Evolutionary conservation across 2,329 filamentous ascomycete genomes (phyloP).

Genomic region (Diaporthe sp.): DNA sequence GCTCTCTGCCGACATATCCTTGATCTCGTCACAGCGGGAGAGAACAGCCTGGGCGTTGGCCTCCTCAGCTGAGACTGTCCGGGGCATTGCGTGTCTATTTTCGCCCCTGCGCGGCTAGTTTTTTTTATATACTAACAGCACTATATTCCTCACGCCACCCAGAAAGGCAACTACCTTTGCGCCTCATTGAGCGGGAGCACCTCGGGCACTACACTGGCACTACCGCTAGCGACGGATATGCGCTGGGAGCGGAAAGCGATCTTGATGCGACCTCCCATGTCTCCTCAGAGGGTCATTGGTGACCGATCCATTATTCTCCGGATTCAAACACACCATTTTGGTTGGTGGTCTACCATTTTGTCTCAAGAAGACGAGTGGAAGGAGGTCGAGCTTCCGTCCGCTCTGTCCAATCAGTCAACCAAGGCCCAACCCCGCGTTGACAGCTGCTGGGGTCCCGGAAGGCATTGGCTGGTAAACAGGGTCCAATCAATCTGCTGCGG

Average conservation of each 20-base stretch:
- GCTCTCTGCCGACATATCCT: background rate
- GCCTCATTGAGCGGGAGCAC: conserved; percentile 33
- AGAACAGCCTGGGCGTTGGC: conserved; percentile 2
- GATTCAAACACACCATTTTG: background rate
- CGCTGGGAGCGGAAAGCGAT: conserved; percentile 16
- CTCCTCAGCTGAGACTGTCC: conserved; percentile 29
- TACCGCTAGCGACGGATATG: conserved; percentile 30
- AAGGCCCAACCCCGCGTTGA: conserved; percentile 29
- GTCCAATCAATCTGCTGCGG: conserved; percentile 33
- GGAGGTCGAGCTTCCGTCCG: conserved; percentile 13
- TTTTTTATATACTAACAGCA: background rate
- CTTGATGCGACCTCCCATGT: conserved; percentile 6
- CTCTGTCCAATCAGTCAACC: conserved; percentile 24
- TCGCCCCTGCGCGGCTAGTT: conserved; percentile 20
- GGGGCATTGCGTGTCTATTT: conserved; percentile 27
- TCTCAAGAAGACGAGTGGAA: conserved; percentile 9
- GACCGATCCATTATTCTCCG: background rate
- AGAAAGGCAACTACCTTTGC: background rate
- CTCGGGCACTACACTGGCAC: conserved; percentile 32
- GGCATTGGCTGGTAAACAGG: conserved; percentile 20
- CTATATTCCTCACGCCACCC: conserved; percentile 14
- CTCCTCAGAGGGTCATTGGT: conserved; percentile 1
- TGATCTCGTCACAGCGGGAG: background rate
- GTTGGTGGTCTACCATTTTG: conserved; percentile 15
- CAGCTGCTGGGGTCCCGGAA: conserved; percentile 16